Percentiles rank a stretch among this genome's conserved stretches.
Conservation (phyloP, 495 filamentous ascomycete species). For the Parathielavia appendiculata region DNA sequence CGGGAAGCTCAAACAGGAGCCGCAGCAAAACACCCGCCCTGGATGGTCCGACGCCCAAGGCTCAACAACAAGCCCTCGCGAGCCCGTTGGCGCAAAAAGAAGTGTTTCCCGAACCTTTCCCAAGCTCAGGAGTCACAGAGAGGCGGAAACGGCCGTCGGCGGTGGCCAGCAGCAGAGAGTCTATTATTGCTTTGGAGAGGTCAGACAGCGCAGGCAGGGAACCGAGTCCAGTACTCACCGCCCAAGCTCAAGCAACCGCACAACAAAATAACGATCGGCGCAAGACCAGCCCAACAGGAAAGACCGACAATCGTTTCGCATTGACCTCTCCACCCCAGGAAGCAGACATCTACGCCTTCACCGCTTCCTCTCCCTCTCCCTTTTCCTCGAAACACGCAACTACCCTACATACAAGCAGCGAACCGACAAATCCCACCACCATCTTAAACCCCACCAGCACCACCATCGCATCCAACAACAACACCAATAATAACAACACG, state of each 20-base stretch:
- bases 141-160: constrained; percentile 30
- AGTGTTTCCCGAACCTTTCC: constrained; percentile 12
- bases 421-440: constrained; percentile 8
- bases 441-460: neutral
- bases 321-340: neutral
- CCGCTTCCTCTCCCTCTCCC: constrained; percentile 28
- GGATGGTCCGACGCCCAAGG: neutral
- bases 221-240: neutral
- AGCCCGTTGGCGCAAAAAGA: constrained; percentile 26
- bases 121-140: constrained; percentile 31
- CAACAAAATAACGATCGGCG: neutral
- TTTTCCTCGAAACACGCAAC: neutral
- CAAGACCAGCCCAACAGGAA: neutral
- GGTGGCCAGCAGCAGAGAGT: constrained; percentile 8
- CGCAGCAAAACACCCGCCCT: neutral
- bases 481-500: too few species aligned
- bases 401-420: neutral
- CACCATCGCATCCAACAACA: neutral
- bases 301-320: neutral
- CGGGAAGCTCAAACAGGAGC: constrained; percentile 1
- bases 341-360: constrained; percentile 38
- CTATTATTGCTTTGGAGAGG: neutral
- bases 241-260: neutral
- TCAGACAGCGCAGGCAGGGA: neutral
- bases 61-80: constrained; percentile 3